These are phyloP conservation scores for Phytophthora sojae DNA, from an alignment of 352 stramenopile species.

Conservation along the genomic window DNA sequence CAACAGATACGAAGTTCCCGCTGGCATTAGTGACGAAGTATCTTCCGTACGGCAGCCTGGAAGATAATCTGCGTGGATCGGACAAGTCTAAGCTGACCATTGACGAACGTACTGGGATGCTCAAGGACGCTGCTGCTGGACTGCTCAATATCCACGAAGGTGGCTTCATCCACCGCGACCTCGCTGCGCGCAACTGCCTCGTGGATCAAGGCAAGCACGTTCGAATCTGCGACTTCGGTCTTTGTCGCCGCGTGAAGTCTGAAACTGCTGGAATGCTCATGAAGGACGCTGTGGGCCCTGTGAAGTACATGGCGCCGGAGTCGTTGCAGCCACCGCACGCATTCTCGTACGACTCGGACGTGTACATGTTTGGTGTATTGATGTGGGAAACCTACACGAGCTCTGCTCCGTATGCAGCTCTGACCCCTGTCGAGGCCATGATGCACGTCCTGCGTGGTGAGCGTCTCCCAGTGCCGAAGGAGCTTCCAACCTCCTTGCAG, in stretches of 20 bases:
- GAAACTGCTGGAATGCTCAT: conserved; percentile 61
- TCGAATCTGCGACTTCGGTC: conserved; percentile 84
- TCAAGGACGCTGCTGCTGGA: conserved; percentile 75
- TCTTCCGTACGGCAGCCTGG: conserved; percentile 73
- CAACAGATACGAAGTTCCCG: conserved; percentile 70
- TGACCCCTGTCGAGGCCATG: conserved; percentile 71
- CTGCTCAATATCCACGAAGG: conserved; percentile 89
- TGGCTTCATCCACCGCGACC: conserved; percentile 84
- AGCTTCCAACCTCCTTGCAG: conserved; percentile 57
- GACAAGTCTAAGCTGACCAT: conserved; percentile 31
- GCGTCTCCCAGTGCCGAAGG: conserved; percentile 53
- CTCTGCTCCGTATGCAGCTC: conserved; percentile 56
- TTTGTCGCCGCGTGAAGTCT: conserved; percentile 70
- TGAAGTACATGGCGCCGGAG: conserved; percentile 89
- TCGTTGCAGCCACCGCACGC: conserved; percentile 76
- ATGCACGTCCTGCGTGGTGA: conserved; percentile 70
- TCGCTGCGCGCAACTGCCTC: conserved; percentile 82
- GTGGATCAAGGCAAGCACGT: conserved; percentile 68
- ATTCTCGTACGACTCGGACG: conserved; percentile 82
- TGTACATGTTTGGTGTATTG: conserved; percentile 87
- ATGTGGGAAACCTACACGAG: conserved; percentile 85
- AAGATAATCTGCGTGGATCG: conserved; percentile 66
- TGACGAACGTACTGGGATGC: conserved; percentile 64
- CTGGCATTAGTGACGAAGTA: conserved; percentile 80
- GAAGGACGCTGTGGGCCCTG: conserved; percentile 69